A percentile compares a stretch with the other conserved stretches of the same genome.
Conservation (phyloP, 345 rosid species). For the Cochlearia excelsa region DNA sequence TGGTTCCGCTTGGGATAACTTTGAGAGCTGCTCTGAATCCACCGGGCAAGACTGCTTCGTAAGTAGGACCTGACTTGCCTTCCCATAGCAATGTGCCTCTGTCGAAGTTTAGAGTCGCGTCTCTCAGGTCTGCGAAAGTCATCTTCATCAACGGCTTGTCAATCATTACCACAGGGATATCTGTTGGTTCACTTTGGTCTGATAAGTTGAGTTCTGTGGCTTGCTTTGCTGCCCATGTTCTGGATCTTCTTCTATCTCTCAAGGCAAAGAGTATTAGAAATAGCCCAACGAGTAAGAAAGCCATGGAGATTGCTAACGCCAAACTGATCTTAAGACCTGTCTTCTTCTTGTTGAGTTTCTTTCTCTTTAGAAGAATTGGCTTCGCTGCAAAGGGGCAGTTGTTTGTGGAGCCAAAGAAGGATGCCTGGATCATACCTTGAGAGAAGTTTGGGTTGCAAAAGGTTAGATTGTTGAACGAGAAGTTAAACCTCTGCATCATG, state of each 20-base stretch:
- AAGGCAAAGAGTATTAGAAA: slow-evolving; percentile 56
- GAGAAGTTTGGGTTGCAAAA: slow-evolving; percentile 58
- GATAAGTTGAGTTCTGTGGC: slow-evolving; percentile 57
- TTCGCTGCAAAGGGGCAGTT: slow-evolving; percentile 86
- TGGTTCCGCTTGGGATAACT: slow-evolving; percentile 73
- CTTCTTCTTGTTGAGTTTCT: slow-evolving; percentile 39
- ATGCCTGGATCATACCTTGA: slow-evolving; percentile 44
- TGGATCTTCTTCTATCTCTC: slow-evolving; percentile 59
- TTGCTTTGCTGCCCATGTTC: slow-evolving; percentile 71
- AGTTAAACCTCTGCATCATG: slow-evolving; percentile 62
- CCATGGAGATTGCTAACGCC: slow-evolving; percentile 60
- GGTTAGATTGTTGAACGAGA: slow-evolving; percentile 83
- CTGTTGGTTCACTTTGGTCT: slow-evolving; percentile 71
- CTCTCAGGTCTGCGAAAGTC: slow-evolving; percentile 79
- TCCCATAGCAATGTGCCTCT: slow-evolving; percentile 70
- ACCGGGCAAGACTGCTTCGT: slow-evolving; percentile 71
- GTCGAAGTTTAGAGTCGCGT: slow-evolving; percentile 81
- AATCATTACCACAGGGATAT: slow-evolving; percentile 68
- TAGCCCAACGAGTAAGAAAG: slow-evolving; percentile 57
- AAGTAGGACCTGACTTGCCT: slow-evolving; percentile 88
- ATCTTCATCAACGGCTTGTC: slow-evolving; percentile 82
- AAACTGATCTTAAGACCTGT: slow-evolving; percentile 61
- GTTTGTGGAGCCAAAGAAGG: slow-evolving; percentile 58
- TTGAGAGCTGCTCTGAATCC: slow-evolving; percentile 86
- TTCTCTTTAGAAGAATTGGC: slow-evolving; percentile 48